Evolutionary conservation across 345 rosid species (phyloP).

Genomic region (Jatropha curcas): DNA sequence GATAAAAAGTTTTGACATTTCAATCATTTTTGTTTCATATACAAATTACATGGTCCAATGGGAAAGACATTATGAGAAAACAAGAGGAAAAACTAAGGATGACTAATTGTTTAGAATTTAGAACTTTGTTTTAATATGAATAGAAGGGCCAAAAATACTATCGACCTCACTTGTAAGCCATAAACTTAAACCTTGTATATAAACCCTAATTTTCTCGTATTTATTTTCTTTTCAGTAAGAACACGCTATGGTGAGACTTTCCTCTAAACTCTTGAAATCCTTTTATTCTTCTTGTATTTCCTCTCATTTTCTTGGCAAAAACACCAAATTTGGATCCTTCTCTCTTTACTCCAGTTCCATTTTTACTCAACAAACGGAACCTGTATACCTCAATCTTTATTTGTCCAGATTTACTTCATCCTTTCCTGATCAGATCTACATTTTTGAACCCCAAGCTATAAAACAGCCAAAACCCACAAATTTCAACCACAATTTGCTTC

Average conservation of each 20-base stretch:
- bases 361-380: not conserved
- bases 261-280: not conserved
- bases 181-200: no score
- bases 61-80: no score
- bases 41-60: no score
- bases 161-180: no score
- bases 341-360: not conserved
- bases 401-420: not conserved
- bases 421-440: not conserved
- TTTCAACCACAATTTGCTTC: not conserved
- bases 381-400: not conserved
- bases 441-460: not conserved
- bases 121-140: no score
- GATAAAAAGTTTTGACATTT: no score
- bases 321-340: not conserved
- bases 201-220: not conserved
- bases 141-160: no score
- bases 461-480: slow-evolving; percentile 3
- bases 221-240: not conserved
- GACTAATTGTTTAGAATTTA: no score
- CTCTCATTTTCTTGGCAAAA: not conserved
- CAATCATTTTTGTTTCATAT: no score
- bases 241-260: slow-evolving; percentile 1
- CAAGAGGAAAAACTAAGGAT: no score
- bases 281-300: not conserved